Evolutionary conservation across 176 grass and related monocot species (phyloP).

Genomic region (Cocos nucifera): DNA sequence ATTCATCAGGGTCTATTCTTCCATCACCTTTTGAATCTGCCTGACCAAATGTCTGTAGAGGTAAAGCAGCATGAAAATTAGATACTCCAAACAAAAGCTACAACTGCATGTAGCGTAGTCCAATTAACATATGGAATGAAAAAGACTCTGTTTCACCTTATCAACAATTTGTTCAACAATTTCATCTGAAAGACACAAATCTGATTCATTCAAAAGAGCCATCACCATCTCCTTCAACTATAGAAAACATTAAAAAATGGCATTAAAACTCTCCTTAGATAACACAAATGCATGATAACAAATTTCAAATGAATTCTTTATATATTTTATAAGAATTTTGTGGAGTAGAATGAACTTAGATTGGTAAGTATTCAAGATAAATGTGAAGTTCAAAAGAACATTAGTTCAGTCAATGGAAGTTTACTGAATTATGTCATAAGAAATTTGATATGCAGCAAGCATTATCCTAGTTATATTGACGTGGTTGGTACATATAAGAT

Average conservation of each 20-base stretch:
- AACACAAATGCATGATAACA: not conserved
- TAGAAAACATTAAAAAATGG: not conserved
- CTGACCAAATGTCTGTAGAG: slow-evolving; percentile 52
- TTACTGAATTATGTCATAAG: too few relatives aligned
- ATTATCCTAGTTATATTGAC: too few relatives aligned
- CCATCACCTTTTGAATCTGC: slow-evolving; percentile 54
- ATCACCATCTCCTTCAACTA: slow-evolving; percentile 90
- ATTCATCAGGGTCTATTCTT: slow-evolving; percentile 63
- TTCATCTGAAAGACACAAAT: slow-evolving; percentile 64
- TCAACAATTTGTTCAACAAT: slow-evolving; percentile 65
- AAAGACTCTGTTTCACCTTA: slow-evolving; percentile 27
- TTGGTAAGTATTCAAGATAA: too few relatives aligned
- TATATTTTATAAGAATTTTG: too few relatives aligned
- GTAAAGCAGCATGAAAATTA: not conserved
- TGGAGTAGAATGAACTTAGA: too few relatives aligned
- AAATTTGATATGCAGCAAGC: too few relatives aligned
- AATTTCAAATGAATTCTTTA: too few relatives aligned
- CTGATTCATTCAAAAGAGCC: slow-evolving; percentile 78
- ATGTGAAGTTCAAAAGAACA: too few relatives aligned
- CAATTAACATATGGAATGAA: too few relatives aligned
- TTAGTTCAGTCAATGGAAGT: too few relatives aligned
- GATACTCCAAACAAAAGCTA: not conserved
- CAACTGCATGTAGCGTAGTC: not conserved
- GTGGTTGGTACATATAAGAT: too few relatives aligned
- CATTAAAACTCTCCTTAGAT: not conserved